Percentiles rank a stretch among this genome's conserved stretches.
phyloP scores from a whole-genome alignment of 345 rosid species.

The Citrus sp. region DNA sequence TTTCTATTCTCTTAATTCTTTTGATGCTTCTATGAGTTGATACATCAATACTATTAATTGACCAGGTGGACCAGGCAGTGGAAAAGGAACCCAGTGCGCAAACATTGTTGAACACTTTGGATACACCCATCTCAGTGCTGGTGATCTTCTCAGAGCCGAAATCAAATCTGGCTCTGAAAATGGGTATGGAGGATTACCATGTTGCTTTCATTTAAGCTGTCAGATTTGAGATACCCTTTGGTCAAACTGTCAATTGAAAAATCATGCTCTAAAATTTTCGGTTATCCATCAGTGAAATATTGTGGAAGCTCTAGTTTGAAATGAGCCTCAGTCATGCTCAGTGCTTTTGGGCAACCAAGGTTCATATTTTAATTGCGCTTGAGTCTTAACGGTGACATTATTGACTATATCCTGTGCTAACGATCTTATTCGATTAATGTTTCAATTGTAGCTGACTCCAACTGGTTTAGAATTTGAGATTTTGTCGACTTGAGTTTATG shows the following conservation, averaged over 20 bases:
- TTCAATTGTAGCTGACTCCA: background rate
- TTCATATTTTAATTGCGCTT: background rate
- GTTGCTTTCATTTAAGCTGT: background rate
- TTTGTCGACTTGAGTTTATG: background rate
- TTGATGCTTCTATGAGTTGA: background rate
- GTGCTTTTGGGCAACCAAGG: background rate
- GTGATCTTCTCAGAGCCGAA: constrained; percentile 80
- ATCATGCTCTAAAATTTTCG: background rate
- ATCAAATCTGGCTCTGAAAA: constrained; percentile 71
- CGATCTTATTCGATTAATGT: background rate
- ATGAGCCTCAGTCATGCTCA: background rate
- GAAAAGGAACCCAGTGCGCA: constrained; percentile 82
- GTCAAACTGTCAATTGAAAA: background rate
- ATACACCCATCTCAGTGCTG: constrained; percentile 79
- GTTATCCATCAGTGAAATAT: background rate
- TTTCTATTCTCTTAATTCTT: background rate
- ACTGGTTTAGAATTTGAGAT: background rate
- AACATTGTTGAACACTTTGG: constrained; percentile 60
- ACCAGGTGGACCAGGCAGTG: constrained; percentile 95
- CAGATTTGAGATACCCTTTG: background rate
- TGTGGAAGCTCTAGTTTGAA: background rate
- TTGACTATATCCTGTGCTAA: background rate
- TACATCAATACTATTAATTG: constrained; percentile 5
- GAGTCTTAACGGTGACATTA: background rate
- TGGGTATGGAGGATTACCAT: constrained; percentile 39